Evolutionary conservation across 2,329 filamentous ascomycete species (phyloP).

Genomic region (Davidsoniella neocaledoniae): DNA sequence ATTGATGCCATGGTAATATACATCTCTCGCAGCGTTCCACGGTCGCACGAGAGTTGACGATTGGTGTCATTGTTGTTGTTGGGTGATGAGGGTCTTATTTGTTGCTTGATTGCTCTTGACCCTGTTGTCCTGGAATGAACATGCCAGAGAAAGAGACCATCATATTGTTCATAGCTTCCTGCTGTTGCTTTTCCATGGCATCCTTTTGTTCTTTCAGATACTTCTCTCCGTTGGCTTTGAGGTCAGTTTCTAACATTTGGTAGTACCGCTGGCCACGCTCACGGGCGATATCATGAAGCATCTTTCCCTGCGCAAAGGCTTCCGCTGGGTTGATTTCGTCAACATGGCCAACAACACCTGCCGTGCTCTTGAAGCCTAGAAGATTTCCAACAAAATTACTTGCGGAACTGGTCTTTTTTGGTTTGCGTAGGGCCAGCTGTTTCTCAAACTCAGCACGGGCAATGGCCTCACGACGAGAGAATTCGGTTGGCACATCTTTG

Average conservation of each 20-base stretch:
- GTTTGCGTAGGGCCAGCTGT: conserved; percentile 51
- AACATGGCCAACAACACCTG: conserved; percentile 34
- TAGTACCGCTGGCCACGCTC: conserved; percentile 87
- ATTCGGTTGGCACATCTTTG: conserved; percentile 77
- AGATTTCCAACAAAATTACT: conserved; percentile 53
- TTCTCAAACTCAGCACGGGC: conserved; percentile 74
- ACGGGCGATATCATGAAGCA: conserved; percentile 85
- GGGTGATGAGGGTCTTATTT: no score
- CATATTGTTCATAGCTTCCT: conserved; percentile 86
- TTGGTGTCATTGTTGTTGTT: no score
- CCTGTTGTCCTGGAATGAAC: conserved; percentile 25
- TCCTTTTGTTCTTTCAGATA: conserved; percentile 90
- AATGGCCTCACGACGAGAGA: conserved; percentile 71
- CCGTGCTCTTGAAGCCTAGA: conserved; percentile 60
- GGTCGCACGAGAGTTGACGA: no score
- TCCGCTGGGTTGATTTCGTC: conserved; percentile 51
- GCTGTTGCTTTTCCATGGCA: conserved; percentile 72
- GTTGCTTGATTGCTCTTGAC: background rate
- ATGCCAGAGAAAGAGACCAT: conserved; percentile 56
- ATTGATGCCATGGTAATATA: no score
- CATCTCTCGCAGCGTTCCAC: no score
- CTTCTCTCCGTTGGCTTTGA: conserved; percentile 82
- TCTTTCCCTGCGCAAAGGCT: conserved; percentile 81
- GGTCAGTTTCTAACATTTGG: conserved; percentile 74
- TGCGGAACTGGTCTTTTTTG: conserved; percentile 39